Evolutionary conservation across 345 rosid species (phyloP).

Genomic region (Microthlaspi erraticum): DNA sequence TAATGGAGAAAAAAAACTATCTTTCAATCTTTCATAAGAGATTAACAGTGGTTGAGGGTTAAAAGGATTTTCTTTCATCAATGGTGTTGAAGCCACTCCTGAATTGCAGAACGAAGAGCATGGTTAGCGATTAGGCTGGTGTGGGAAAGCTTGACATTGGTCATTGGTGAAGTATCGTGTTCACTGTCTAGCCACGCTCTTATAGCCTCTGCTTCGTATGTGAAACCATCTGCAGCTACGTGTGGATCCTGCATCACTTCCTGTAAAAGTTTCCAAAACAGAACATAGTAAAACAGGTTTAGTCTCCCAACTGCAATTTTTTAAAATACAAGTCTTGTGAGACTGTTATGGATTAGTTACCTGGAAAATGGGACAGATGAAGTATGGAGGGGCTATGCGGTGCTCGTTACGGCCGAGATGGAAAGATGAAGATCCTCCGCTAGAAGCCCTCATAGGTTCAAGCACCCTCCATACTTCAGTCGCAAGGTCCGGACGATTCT

Average conservation of each 20-base stretch:
- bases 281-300: conserved; percentile 3
- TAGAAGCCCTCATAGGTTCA: conserved; percentile 87
- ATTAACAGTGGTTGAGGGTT: conserved; percentile 10
- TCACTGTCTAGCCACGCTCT: conserved; percentile 76
- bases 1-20: conserved; percentile 22
- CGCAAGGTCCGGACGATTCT: conserved; percentile 77
- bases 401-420: conserved; percentile 59
- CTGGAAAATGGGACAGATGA: conserved; percentile 87
- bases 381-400: conserved; percentile 68
- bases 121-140: conserved; percentile 55
- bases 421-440: conserved; percentile 62
- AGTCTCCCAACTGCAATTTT: conserved; percentile 12
- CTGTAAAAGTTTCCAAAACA: conserved; percentile 46
- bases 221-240: conserved; percentile 81
- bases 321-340: neutral
- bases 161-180: conserved; percentile 81
- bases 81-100: conserved; percentile 69
- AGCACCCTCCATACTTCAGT: conserved; percentile 86
- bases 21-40: conserved; percentile 26
- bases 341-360: conserved; percentile 42
- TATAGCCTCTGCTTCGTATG: conserved; percentile 83
- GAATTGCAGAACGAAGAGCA: conserved; percentile 62
- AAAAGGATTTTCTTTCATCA: conserved; percentile 20
- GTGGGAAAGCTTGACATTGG: conserved; percentile 55
- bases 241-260: conserved; percentile 86